phyloP scores from a whole-genome alignment of 2,329 filamentous ascomycete species.

The Akanthomyces lecanii region DNA sequence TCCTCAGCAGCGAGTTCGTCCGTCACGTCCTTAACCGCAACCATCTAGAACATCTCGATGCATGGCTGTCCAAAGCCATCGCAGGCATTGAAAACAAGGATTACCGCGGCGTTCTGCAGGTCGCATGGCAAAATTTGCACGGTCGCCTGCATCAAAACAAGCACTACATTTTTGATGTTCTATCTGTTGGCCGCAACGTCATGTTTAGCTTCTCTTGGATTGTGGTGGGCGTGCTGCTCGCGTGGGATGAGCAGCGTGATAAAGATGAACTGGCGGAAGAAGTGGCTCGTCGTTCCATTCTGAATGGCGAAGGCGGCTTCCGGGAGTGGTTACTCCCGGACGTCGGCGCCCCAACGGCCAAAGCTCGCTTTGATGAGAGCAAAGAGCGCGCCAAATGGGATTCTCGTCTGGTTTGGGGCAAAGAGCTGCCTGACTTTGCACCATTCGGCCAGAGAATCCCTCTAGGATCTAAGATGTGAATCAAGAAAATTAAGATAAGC shows the following conservation, averaged over 20 bases:
- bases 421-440: slow-evolving; percentile 14
- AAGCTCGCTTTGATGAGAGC: slow-evolving; percentile 9
- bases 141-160: background rate
- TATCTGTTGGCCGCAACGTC: slow-evolving; percentile 15
- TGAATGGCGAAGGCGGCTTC: slow-evolving; percentile 16
- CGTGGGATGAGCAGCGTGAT: slow-evolving; percentile 15
- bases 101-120: background rate
- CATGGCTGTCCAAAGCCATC: slow-evolving; percentile 8
- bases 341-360: background rate
- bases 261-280: slow-evolving; percentile 9
- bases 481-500: background rate
- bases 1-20: slow-evolving; percentile 19
- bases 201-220: slow-evolving; percentile 19
- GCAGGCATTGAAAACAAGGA: background rate
- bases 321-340: slow-evolving; percentile 17
- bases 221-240: slow-evolving; percentile 12
- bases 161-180: slow-evolving; percentile 6
- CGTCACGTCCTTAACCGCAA: slow-evolving; percentile 15
- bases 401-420: slow-evolving; percentile 16
- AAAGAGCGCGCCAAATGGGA: slow-evolving; percentile 16
- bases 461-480: slow-evolving; percentile 12
- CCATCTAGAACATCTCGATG: slow-evolving; percentile 5
- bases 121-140: slow-evolving; percentile 1
- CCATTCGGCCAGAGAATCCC: slow-evolving; percentile 11
- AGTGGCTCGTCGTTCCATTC: slow-evolving; percentile 13